Conservation (phyloP, 192 early-diverging fungal genomes). For the Coemansia sp. region DNA sequence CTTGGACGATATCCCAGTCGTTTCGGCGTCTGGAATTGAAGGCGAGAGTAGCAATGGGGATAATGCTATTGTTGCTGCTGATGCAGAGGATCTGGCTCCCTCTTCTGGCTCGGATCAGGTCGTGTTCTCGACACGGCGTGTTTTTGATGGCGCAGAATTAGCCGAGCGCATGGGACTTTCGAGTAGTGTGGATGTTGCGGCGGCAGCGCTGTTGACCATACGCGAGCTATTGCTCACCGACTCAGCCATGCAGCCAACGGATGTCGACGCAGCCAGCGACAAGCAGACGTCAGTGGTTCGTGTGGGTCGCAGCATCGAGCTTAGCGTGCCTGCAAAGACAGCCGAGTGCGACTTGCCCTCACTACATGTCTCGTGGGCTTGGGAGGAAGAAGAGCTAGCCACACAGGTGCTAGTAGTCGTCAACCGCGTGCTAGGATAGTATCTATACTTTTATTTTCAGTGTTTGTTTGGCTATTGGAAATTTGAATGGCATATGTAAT, state of each 20-base stretch:
- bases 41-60: neutral
- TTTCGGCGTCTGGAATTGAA: neutral
- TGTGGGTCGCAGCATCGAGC: slow-evolving; percentile 15
- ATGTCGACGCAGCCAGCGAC: neutral
- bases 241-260: slow-evolving; percentile 1
- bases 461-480: neutral
- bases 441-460: neutral
- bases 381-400: slow-evolving; percentile 66
- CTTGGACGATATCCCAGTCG: slow-evolving; percentile 22
- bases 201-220: slow-evolving; percentile 19
- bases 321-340: slow-evolving; percentile 5
- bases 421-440: slow-evolving; percentile 39
- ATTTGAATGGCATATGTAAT: neutral
- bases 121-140: slow-evolving; percentile 31
- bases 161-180: slow-evolving; percentile 24
- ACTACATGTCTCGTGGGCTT: slow-evolving; percentile 62
- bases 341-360: slow-evolving; percentile 17
- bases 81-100: neutral
- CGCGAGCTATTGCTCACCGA: slow-evolving; percentile 26
- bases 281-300: slow-evolving; percentile 3
- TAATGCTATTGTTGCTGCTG: neutral
- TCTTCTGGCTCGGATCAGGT: slow-evolving; percentile 6
- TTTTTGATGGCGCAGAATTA: slow-evolving; percentile 23
- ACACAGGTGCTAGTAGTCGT: slow-evolving; percentile 58
- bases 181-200: neutral